These are phyloP conservation scores for Cercospora zeae-maydis DNA, from an alignment of 2,329 filamentous ascomycete genomes.

Conservation along the genomic window DNA sequence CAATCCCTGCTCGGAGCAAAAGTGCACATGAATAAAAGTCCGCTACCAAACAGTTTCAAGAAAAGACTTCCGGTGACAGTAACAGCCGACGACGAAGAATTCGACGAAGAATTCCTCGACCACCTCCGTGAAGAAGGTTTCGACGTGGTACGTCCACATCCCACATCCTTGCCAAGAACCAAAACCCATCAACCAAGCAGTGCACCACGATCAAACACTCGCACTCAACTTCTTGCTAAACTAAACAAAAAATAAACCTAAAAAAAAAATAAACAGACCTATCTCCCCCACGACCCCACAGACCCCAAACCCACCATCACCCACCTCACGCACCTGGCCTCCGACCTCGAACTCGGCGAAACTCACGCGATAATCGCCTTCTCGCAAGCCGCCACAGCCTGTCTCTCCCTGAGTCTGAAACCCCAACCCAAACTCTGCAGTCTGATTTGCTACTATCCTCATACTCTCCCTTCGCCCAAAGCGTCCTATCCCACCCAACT, in stretches of 20 bases:
- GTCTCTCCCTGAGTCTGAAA: slow-evolving; percentile 42
- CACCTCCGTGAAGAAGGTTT: slow-evolving; percentile 45
- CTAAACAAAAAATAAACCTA: neutral
- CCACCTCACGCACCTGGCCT: slow-evolving; percentile 37
- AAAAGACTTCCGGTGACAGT: slow-evolving; percentile 37
- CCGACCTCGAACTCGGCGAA: slow-evolving; percentile 38
- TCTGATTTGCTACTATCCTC: slow-evolving; percentile 45
- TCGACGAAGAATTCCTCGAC: slow-evolving; percentile 37
- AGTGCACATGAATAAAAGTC: neutral
- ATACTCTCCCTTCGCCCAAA: slow-evolving; percentile 37
- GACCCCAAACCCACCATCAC: slow-evolving; percentile 32
- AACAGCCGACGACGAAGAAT: slow-evolving; percentile 38
- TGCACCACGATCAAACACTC: neutral
- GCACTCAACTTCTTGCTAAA: too few relatives aligned
- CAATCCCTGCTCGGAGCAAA: neutral
- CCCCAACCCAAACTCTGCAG: slow-evolving; percentile 41
- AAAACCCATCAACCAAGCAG: neutral
- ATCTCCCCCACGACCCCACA: slow-evolving; percentile 33
- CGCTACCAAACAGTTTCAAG: slow-evolving; percentile 18
- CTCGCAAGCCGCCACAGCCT: slow-evolving; percentile 41
- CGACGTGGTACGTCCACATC: slow-evolving; percentile 27
- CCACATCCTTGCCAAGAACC: neutral
- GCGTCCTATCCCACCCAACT: slow-evolving; percentile 40
- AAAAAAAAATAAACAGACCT: slow-evolving; percentile 22
- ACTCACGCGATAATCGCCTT: slow-evolving; percentile 38